Percentiles rank a stretch among this genome's conserved stretches.
Conservation (phyloP, 495 filamentous ascomycete genomes). For the Chaetomium cochliodes region DNA sequence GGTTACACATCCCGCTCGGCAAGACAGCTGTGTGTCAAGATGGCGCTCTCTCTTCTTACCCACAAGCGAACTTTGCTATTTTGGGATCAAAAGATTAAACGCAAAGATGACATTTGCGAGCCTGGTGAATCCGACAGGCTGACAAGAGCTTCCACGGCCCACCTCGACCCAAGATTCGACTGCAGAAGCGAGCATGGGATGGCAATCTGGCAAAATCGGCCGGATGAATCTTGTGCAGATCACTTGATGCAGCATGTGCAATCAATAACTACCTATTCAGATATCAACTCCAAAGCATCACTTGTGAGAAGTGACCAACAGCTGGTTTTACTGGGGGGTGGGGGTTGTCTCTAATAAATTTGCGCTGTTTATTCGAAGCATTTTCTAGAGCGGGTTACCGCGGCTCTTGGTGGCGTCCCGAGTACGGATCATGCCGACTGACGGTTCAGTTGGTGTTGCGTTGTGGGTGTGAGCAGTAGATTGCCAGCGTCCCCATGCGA, state of each 20-base stretch:
- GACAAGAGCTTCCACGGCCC: slow-evolving; percentile 4
- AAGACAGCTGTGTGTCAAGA: background rate
- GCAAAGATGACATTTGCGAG: background rate
- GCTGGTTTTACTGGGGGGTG: background rate
- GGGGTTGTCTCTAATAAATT: background rate
- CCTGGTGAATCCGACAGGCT: background rate
- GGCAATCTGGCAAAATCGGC: slow-evolving; percentile 45
- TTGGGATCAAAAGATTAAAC: slow-evolving; percentile 7
- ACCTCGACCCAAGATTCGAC: slow-evolving; percentile 27
- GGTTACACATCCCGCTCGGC: background rate
- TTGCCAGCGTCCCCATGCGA: too few species aligned
- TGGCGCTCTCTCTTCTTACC: background rate
- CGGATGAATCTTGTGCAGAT: slow-evolving; percentile 47
- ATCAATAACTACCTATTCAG: slow-evolving; percentile 2
- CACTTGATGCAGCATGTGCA: slow-evolving; percentile 47
- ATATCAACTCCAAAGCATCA: slow-evolving; percentile 1
- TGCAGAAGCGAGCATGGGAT: slow-evolving; percentile 26
- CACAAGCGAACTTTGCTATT: slow-evolving; percentile 7
- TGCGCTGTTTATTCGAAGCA: background rate
- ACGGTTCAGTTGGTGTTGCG: background rate
- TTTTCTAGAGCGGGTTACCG: background rate
- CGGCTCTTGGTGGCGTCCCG: background rate
- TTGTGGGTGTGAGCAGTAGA: too few species aligned
- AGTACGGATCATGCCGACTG: background rate
- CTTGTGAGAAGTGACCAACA: slow-evolving; percentile 1